Conservation (phyloP, 306 rosid species). For the Medicago lupulina region DNA sequence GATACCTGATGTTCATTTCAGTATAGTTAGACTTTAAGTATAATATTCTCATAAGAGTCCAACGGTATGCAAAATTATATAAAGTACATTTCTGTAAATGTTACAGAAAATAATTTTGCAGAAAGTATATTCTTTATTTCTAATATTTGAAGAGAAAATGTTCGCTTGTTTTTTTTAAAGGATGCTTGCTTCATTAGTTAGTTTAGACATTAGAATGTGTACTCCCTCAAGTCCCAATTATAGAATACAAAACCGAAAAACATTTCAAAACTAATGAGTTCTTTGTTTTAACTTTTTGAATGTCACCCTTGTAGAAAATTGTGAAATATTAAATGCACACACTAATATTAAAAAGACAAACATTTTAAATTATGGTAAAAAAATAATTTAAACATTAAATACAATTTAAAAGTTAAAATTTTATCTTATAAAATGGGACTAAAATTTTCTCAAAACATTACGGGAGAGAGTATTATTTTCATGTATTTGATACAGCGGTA, state of each 20-base stretch:
- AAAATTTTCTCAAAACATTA: too few species aligned
- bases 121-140: background rate
- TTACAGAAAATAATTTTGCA: background rate
- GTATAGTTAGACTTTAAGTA: conserved; percentile 20
- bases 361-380: too few species aligned
- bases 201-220: background rate
- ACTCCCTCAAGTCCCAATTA: too few species aligned
- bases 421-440: background rate
- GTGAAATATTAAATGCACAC: too few species aligned
- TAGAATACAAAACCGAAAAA: too few species aligned
- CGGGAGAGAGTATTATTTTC: background rate
- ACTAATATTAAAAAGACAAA: too few species aligned
- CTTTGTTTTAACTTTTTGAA: too few species aligned
- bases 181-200: background rate
- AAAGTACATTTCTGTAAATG: too few species aligned
- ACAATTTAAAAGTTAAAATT: background rate
- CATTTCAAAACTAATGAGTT: too few species aligned
- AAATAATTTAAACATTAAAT: background rate
- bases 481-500: background rate
- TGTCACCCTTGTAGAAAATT: too few species aligned
- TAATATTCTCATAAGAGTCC: too few species aligned
- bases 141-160: background rate
- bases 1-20: conserved; percentile 70
- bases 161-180: too few species aligned
- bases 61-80: background rate